phyloP scores from a whole-genome alignment of 2,329 filamentous ascomycete species.

The Mycosphaerella arachidis region DNA sequence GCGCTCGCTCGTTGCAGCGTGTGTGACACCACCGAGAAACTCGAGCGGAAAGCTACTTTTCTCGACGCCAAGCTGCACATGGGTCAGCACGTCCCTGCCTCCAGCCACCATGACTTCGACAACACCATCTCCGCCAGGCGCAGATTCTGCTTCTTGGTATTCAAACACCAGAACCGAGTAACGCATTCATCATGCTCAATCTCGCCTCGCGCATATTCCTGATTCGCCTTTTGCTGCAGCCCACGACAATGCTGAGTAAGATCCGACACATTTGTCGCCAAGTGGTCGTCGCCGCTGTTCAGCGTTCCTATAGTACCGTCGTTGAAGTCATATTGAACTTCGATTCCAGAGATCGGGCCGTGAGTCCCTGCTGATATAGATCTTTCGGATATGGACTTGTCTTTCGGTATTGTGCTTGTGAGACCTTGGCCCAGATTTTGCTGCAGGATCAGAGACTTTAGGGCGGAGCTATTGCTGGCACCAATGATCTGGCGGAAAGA shows the following conservation, averaged over 20 bases:
- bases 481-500: not conserved
- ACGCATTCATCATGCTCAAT: not conserved
- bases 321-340: not conserved
- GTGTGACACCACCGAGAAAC: no score
- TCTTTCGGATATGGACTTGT: not conserved
- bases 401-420: not conserved
- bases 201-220: not conserved
- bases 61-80: no score
- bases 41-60: no score
- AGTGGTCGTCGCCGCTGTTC: not conserved
- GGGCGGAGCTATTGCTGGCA: not conserved
- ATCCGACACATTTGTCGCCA: not conserved
- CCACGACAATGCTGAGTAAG: not conserved
- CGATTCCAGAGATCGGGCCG: not conserved
- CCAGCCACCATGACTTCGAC: not conserved
- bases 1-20: no score
- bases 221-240: not conserved
- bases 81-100: no score
- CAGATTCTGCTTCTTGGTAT: not conserved
- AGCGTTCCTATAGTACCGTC: not conserved
- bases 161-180: not conserved
- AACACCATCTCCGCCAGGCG: not conserved
- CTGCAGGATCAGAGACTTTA: not conserved
- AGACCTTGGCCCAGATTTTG: not conserved
- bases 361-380: not conserved